Evolutionary conservation across 2,329 filamentous ascomycete species (phyloP).

Genomic region (Aspergillus sp.): DNA sequence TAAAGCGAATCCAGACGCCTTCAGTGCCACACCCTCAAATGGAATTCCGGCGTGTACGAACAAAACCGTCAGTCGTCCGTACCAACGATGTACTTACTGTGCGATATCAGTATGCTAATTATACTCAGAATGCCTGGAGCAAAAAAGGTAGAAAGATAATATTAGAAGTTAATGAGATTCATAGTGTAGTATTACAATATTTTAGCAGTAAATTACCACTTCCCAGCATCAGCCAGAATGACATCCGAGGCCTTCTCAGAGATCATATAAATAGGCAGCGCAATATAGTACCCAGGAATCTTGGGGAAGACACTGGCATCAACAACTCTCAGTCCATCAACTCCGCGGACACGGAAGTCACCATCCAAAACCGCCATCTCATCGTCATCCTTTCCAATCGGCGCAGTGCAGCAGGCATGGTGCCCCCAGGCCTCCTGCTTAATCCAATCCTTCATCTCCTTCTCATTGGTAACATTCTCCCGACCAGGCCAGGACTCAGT

Average conservation of each 20-base stretch:
- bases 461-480: slow-evolving; percentile 41
- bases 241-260: slow-evolving; percentile 63
- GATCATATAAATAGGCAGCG: slow-evolving; percentile 56
- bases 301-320: slow-evolving; percentile 60
- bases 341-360: slow-evolving; percentile 58
- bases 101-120: no score
- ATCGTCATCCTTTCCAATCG: slow-evolving; percentile 57
- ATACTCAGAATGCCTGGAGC: no score
- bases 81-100: no score
- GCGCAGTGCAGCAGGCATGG: slow-evolving; percentile 57
- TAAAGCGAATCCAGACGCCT: no score
- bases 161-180: no score
- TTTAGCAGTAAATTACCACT: background rate
- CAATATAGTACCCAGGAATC: slow-evolving; percentile 57
- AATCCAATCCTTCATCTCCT: slow-evolving; percentile 49
- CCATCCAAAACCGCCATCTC: slow-evolving; percentile 57
- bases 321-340: slow-evolving; percentile 59
- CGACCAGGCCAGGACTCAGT: slow-evolving; percentile 44
- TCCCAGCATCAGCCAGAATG: slow-evolving; percentile 38
- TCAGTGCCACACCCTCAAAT: no score
- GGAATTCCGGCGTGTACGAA: no score
- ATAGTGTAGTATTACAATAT: no score
- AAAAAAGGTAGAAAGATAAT: no score
- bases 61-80: no score
- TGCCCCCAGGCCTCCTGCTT: slow-evolving; percentile 57